Evolutionary conservation across 2,329 filamentous ascomycete species (phyloP).

Genomic region (Diaporthe citrichinensis): DNA sequence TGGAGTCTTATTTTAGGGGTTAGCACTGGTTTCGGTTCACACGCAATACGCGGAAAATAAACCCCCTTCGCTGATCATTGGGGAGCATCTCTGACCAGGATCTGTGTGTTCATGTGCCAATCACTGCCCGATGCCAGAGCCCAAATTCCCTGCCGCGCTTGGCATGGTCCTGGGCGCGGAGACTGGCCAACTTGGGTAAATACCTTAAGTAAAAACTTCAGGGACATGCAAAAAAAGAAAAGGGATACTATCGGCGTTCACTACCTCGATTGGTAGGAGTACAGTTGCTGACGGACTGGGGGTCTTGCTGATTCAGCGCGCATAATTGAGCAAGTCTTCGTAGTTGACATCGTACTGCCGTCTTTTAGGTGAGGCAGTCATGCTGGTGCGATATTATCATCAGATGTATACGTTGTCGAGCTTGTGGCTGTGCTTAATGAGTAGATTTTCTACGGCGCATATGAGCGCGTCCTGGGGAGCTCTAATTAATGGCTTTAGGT

Average conservation of each 20-base stretch:
- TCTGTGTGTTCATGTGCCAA: neutral
- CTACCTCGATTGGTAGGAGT: slow-evolving; percentile 44
- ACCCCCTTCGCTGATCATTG: slow-evolving; percentile 4
- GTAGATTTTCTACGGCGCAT: too few species aligned
- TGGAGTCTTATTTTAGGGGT: neutral
- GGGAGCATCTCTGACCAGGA: neutral
- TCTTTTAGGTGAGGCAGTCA: slow-evolving; percentile 66
- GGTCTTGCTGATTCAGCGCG: slow-evolving; percentile 83
- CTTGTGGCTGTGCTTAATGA: too few species aligned
- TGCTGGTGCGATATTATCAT: slow-evolving; percentile 59
- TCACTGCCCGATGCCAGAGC: neutral
- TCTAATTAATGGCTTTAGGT: too few species aligned
- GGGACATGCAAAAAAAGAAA: too few species aligned
- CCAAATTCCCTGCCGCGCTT: neutral
- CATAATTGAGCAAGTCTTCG: slow-evolving; percentile 81
- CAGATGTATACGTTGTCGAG: too few species aligned
- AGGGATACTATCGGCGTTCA: slow-evolving; percentile 50
- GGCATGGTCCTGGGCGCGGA: neutral
- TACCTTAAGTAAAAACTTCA: too few species aligned
- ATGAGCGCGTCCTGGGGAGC: too few species aligned
- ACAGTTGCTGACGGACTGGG: slow-evolving; percentile 73
- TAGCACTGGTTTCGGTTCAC: neutral
- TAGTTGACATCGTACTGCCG: slow-evolving; percentile 73
- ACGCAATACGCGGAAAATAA: neutral
- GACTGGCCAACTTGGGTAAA: neutral